Evolutionary conservation across 352 stramenopile genomes (phyloP).

Genomic region (Phytophthora pinifolia): DNA sequence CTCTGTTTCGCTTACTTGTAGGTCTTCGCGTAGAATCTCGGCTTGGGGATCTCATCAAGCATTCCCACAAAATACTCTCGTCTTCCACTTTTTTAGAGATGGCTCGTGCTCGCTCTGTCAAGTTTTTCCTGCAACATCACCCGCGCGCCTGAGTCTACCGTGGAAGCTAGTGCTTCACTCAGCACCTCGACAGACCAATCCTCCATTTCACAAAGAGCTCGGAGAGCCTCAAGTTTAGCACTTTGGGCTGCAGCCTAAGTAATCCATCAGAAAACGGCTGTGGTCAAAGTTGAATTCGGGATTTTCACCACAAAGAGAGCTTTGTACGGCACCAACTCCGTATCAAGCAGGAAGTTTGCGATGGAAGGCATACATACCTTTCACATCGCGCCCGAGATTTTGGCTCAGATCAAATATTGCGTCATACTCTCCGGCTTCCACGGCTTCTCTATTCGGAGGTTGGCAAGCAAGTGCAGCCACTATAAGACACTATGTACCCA

Average conservation of each 20-base stretch:
- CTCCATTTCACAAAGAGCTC: not conserved
- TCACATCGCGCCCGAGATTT: not conserved
- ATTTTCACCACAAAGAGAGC: no score
- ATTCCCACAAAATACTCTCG: no score
- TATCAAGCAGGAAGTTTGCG: not conserved
- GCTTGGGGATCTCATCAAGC: no score
- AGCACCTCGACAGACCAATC: slow-evolving; percentile 2
- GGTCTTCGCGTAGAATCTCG: no score
- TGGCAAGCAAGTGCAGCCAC: not conserved
- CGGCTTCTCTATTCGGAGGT: not conserved
- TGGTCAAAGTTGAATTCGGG: no score
- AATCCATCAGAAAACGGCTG: no score
- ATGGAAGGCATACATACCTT: not conserved
- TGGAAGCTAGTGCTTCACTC: not conserved
- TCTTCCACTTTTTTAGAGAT: no score
- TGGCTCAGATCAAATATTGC: not conserved
- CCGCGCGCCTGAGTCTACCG: not conserved
- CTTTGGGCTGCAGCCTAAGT: not conserved
- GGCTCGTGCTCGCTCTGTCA: no score
- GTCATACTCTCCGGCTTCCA: not conserved
- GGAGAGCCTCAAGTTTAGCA: not conserved
- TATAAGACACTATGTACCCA: no score
- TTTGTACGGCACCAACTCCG: not conserved
- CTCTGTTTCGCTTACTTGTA: no score
- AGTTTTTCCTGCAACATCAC: not conserved